phyloP scores from a whole-genome alignment of 768 basidiomycete species.

The Naganishia vishniacii region DNA sequence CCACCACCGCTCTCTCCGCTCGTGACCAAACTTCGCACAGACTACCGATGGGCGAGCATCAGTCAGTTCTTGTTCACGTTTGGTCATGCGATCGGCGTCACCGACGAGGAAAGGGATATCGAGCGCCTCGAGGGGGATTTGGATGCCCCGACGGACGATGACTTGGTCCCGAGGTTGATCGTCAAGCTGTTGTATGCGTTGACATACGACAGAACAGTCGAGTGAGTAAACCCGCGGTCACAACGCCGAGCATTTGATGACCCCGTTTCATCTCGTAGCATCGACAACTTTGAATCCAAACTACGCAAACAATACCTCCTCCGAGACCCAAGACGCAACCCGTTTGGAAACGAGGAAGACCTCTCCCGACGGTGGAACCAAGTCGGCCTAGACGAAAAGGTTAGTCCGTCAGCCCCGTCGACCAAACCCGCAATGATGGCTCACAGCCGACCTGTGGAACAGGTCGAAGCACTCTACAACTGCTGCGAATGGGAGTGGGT shows the following conservation, averaged over 20 bases:
- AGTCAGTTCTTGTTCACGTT: constrained; percentile 86
- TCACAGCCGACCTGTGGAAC: background rate
- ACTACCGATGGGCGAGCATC: constrained; percentile 92
- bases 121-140: constrained; percentile 44
- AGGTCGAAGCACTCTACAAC: constrained; percentile 45
- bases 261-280: constrained; percentile 25
- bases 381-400: constrained; percentile 42
- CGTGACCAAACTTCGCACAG: constrained; percentile 57
- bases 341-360: constrained; percentile 39
- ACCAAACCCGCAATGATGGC: too few species aligned
- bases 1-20: constrained; percentile 37
- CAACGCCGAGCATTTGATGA: background rate
- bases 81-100: constrained; percentile 63
- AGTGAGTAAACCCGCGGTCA: too few species aligned
- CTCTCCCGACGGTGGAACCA: constrained; percentile 39
- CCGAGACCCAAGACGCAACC: constrained; percentile 31
- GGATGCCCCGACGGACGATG: constrained; percentile 34
- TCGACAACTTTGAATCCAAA: constrained; percentile 39
- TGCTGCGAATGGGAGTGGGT: constrained; percentile 50
- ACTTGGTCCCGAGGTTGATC: constrained; percentile 38
- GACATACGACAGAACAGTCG: constrained; percentile 45
- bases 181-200: constrained; percentile 45
- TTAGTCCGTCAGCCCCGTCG: constrained; percentile 14
- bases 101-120: constrained; percentile 57
- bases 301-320: constrained; percentile 42